Base-by-base conservation (phyloP, 179 eudicot genomes). In the Camellia oleifera region DNA sequence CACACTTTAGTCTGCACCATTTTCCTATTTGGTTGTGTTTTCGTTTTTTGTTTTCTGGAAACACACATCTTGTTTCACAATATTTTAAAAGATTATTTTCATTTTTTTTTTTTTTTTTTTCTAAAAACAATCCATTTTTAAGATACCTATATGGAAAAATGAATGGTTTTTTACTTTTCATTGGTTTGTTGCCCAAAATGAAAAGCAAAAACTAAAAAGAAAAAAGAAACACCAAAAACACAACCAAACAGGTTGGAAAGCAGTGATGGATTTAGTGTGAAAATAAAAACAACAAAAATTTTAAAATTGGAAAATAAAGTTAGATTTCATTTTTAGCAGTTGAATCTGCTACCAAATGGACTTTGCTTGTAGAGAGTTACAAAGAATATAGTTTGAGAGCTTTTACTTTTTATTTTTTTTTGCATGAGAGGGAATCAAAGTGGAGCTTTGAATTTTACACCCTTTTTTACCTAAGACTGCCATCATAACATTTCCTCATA, bases 361-460 rank as follows among this genome's bases (percentile, higher is more conserved):
- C 83, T 80, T 83, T 83, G 83, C 86, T 80, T 83, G 86, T 15
- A 17, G 69, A 64, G 80, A 80, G 86, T 80, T 76, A 32, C 86
- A 83, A 83, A 80, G 83, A 83, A 83, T 83, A 80, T 76, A 65
- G 61, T 10, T 10, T 15, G 10, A 45, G 64, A 71, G 69, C 57
- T 83, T 76, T 76, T 63, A 76, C 82, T 79, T 77, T 83, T 77
- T 83, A 32, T 15, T 20, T 70, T 46, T 70, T 46, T 20, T 15
- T 75, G 76, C 72, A 64, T 69, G 62, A 58, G 54, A 52, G 50
- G 62, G 57, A 70, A 58, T 64, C 23, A 81, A 76, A 53, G 74
- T 72, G 6, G 61, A 71, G 71, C 84, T 75, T 78, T 82, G 53
- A 78, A 78, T 48, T 72, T 48, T 50, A 15, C 61, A 50, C 23